phyloP scores from a whole-genome alignment of 495 filamentous ascomycete genomes.

The Talaromyces ruber region DNA sequence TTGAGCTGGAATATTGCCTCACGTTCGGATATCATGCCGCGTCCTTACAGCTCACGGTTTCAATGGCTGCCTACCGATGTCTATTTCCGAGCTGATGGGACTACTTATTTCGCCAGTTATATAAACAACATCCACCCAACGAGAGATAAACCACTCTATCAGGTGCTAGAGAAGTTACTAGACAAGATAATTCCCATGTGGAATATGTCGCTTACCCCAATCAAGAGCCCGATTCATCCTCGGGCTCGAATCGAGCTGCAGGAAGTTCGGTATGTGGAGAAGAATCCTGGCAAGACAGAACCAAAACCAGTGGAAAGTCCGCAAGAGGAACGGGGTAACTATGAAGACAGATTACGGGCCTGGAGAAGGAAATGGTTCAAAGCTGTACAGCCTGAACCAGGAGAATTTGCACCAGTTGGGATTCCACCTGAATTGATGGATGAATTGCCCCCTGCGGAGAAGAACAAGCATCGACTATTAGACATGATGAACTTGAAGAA shows the following conservation, averaged over 20 bases:
- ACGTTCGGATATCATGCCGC: slow-evolving; percentile 19
- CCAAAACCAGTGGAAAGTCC: slow-evolving; percentile 12
- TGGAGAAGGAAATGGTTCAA: slow-evolving; percentile 19
- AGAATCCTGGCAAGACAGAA: slow-evolving; percentile 12
- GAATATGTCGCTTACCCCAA: slow-evolving; percentile 27
- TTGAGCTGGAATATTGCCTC: slow-evolving; percentile 33
- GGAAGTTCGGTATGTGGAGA: slow-evolving; percentile 22
- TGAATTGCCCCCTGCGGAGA: slow-evolving; percentile 16
- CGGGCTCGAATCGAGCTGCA: slow-evolving; percentile 23
- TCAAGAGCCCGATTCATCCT: slow-evolving; percentile 28
- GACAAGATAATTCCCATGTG: slow-evolving; percentile 32
- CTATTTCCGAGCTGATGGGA: slow-evolving; percentile 17
- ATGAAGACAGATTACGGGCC: slow-evolving; percentile 14
- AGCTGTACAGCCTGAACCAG: slow-evolving; percentile 23
- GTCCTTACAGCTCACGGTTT: slow-evolving; percentile 22
- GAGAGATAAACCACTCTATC: slow-evolving; percentile 23
- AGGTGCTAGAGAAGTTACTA: slow-evolving; percentile 32
- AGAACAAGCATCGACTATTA: slow-evolving; percentile 15
- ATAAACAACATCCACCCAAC: slow-evolving; percentile 41
- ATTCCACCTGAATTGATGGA: slow-evolving; percentile 19
- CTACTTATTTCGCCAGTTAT: slow-evolving; percentile 30
- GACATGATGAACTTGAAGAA: slow-evolving; percentile 20
- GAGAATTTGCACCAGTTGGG: slow-evolving; percentile 22
- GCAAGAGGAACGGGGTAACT: slow-evolving; percentile 17
- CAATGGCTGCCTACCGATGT: slow-evolving; percentile 34